These are phyloP conservation scores for Pleurotus djamor DNA, from an alignment of 768 basidiomycete species.

Conservation along the genomic window DNA sequence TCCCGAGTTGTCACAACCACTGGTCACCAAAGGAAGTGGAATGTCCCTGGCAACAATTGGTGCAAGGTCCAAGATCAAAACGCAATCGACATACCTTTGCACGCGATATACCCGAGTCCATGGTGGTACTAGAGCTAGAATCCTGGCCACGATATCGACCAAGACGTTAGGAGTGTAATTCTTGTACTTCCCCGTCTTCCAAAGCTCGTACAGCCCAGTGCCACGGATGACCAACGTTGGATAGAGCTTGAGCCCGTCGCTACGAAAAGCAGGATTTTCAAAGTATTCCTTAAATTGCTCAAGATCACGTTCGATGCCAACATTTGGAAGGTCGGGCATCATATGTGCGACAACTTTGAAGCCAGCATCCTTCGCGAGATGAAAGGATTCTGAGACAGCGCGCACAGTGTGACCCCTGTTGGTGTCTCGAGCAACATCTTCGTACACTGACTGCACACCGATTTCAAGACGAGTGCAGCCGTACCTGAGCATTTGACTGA, in stretches of 20 bases:
- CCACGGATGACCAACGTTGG: constrained; percentile 98
- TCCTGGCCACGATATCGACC: constrained; percentile 95
- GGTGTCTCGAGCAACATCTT: constrained; percentile 98
- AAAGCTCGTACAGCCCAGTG: constrained; percentile 93
- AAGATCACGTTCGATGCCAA: constrained; percentile 94
- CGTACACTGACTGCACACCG: constrained; percentile 98
- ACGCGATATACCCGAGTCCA: constrained; percentile 99
- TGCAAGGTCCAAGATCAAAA: background rate
- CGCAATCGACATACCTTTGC: constrained; percentile 60
- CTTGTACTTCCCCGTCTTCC: constrained; percentile 97
- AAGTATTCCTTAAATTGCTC: constrained; percentile 99
- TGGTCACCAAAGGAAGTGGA: constrained; percentile 92
- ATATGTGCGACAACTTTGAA: constrained; percentile 99
- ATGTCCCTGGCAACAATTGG: constrained; percentile 66
- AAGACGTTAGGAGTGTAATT: constrained; percentile 99
- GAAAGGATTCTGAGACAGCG: constrained; percentile 95
- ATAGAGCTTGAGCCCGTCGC: constrained; percentile 97
- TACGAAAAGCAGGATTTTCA: constrained; percentile 96
- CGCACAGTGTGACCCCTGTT: constrained; percentile 99
- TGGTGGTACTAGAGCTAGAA: constrained; percentile 94
- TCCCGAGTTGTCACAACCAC: constrained; percentile 96
- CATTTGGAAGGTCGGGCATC: constrained; percentile 99
- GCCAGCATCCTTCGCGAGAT: constrained; percentile 96
- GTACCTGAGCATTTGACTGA: constrained; percentile 96
- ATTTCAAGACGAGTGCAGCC: constrained; percentile 98